Evolutionary conservation across 352 stramenopile species (phyloP), one percentile per base, ranked within the genome.

Genomic region (Phytophthora litchii): DNA sequence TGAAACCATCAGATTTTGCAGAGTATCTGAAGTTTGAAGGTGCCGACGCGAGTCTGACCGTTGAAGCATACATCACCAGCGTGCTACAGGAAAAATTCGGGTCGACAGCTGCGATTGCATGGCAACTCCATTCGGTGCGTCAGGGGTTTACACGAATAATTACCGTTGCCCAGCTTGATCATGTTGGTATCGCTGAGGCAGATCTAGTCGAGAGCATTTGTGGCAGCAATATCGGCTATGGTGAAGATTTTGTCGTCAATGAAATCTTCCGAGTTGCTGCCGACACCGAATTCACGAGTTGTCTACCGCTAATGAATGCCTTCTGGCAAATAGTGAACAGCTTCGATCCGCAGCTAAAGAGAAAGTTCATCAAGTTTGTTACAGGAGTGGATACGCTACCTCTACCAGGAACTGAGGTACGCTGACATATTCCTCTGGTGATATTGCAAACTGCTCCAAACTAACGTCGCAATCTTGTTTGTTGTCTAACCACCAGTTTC

Each of bases 361-460:
- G 80, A 11, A 80, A 83, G 23, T 64, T 89, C 7, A 57, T 92
- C 52, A 88, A 91, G 56, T 92, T 92, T 54, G 74, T 92, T 54
- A 89, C 80, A 6, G 83, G 83, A 3, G 75, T 89, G 8, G 80
- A 86, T 21, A 87, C 79, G 2, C 21, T 92, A 19, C 83, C 83
- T 0, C 56, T 89, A 16, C 21, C 68, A n/a, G 79, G 79, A 31
- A 86, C 75, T 3, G 83, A 92, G 72, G 83, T 92, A 67, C 17
- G 64, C 61, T 23, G 1, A 10, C 53, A 17, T 21, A 9, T 13
- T 31, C 36, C 20, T 43, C 9, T 27, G 14, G 14, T 10, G 8
- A 29, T 27, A 13, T 25, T 4, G 5, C 20, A 4, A 42, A n/a
- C 3, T 51, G n/a, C 19, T 19, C 35, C 10, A 54, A 23, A 62